Conservation (phyloP, 2,329 filamentous ascomycete genomes). For the Dryadomyces quercus-mongolicae region DNA sequence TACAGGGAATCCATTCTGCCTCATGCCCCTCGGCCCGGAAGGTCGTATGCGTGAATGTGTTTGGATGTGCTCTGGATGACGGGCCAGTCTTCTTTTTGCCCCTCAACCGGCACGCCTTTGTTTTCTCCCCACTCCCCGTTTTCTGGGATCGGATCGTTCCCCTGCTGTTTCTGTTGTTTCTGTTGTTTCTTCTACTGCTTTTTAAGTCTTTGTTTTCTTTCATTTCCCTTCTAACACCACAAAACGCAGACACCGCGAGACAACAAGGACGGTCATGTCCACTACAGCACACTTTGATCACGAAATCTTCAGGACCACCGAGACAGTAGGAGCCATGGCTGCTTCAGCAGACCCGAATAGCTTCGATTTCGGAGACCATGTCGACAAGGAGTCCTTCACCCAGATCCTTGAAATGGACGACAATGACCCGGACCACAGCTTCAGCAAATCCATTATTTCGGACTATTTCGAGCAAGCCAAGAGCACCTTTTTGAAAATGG, state of each 20-base stretch:
- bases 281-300: not conserved
- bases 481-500: slow-evolving; percentile 76
- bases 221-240: not conserved
- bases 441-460: slow-evolving; percentile 77
- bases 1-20: not conserved
- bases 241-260: not conserved
- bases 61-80: not conserved
- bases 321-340: not conserved
- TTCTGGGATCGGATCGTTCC: not conserved
- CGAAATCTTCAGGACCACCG: not conserved
- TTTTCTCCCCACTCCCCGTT: not conserved
- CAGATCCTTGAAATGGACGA: slow-evolving; percentile 99
- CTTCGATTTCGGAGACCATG: slow-evolving; percentile 42
- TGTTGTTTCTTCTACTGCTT: not conserved
- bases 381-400: slow-evolving; percentile 73
- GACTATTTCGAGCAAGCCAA: slow-evolving; percentile 90
- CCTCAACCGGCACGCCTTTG: not conserved
- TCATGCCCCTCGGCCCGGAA: not conserved
- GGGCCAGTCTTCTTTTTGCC: not conserved
- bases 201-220: not conserved
- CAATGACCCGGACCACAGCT: slow-evolving; percentile 70
- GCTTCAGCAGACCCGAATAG: not conserved
- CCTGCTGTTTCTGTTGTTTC: not conserved
- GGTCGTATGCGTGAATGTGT: not conserved
- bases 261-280: not conserved